A percentile compares a stretch with the other conserved stretches of the same genome.
These are phyloP conservation scores for Quercus wislizeni DNA, from an alignment of 306 rosid genomes.

Conservation along the genomic window DNA sequence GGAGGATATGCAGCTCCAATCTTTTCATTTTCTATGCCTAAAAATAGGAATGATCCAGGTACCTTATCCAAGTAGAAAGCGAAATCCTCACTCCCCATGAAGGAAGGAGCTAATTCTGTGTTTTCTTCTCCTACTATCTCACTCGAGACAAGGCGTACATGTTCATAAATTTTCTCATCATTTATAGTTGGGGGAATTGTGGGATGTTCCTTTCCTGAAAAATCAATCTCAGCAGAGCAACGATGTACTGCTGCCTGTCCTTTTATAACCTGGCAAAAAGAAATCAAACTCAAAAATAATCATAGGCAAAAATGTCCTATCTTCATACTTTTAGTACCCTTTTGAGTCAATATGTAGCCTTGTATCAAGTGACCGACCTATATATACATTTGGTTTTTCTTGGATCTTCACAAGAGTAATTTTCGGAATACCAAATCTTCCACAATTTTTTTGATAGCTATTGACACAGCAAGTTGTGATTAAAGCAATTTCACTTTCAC, in stretches of 20 bases:
- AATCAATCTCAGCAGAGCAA: constrained; percentile 63
- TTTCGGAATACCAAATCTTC: no score
- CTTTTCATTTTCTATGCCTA: constrained; percentile 61
- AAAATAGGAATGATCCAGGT: constrained; percentile 62
- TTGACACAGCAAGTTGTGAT: no score
- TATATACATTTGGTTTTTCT: no score
- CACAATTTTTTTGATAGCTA: no score
- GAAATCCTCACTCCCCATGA: constrained; percentile 92
- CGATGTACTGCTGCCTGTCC: constrained; percentile 79
- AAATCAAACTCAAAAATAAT: background rate
- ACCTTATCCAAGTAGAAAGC: constrained; percentile 76
- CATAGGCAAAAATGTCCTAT: background rate
- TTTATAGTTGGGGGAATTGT: constrained; percentile 70
- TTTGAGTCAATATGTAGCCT: background rate
- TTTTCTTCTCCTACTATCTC: constrained; percentile 73
- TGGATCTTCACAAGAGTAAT: no score
- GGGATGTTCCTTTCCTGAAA: constrained; percentile 62
- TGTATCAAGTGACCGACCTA: no score
- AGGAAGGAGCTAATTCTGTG: constrained; percentile 38
- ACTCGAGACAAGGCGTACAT: constrained; percentile 41
- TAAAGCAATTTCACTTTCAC: no score
- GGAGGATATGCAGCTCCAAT: constrained; percentile 54
- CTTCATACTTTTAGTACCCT: background rate
- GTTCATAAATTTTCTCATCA: constrained; percentile 55
- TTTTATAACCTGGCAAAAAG: constrained; percentile 48